Percentiles rank a stretch among this genome's conserved stretches.
Evolutionary conservation across 305 asterid species (phyloP).

Genomic region (Solanum hybrid): DNA sequence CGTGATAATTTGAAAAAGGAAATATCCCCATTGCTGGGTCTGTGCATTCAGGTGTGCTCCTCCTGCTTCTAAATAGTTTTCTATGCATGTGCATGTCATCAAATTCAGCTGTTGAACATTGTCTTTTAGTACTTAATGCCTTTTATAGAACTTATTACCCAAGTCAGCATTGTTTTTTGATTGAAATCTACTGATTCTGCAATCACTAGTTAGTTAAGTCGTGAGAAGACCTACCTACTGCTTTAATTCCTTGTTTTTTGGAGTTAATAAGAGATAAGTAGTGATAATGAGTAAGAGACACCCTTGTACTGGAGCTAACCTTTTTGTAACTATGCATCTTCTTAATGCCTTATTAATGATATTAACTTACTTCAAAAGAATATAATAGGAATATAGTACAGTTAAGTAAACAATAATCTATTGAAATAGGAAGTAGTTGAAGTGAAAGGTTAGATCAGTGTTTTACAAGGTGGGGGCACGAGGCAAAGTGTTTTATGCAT

Average conservation of each 20-base stretch:
- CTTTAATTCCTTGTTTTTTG: background rate
- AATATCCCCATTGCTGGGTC: conserved; percentile 72
- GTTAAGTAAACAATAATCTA: background rate
- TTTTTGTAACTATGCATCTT: background rate
- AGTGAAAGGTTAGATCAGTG: background rate
- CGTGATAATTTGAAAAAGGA: conserved; percentile 98
- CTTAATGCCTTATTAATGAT: background rate
- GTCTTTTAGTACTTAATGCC: background rate
- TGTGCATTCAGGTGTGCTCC: conserved; percentile 72
- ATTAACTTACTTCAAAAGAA: background rate
- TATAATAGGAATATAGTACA: background rate
- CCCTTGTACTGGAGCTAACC: background rate
- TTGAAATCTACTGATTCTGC: background rate
- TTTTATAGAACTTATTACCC: background rate
- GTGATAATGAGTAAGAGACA: background rate
- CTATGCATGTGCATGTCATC: background rate
- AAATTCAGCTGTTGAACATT: background rate
- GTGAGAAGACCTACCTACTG: background rate
- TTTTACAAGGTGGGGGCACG: background rate
- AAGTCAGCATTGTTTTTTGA: background rate
- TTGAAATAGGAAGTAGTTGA: background rate
- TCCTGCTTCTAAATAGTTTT: background rate
- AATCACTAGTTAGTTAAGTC: background rate
- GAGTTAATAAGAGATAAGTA: background rate
- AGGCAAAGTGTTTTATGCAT: background rate